Evolutionary conservation across 169 alveolate genomes (phyloP).

Genomic region (Plasmodium adleri): DNA sequence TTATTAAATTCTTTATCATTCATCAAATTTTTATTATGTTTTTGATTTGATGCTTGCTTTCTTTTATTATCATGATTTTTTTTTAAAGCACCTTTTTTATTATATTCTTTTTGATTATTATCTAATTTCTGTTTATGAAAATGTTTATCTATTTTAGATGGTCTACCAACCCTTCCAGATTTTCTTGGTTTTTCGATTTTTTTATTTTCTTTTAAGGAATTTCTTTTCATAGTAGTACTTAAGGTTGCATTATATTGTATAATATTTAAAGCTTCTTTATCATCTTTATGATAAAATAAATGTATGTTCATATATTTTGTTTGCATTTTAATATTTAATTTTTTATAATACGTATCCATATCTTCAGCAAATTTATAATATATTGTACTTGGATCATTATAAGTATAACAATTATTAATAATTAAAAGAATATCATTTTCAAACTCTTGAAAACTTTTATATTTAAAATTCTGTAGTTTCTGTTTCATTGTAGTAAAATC

Average conservation of each 20-base stretch:
- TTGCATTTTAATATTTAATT: conserved; percentile 41
- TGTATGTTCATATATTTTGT: conserved; percentile 48
- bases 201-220: conserved; percentile 43
- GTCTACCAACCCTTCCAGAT: conserved; percentile 69
- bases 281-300: conserved; percentile 53
- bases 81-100: neutral
- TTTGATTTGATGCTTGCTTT: conserved; percentile 8
- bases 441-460: conserved; percentile 87
- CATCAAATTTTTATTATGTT: conserved; percentile 31
- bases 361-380: conserved; percentile 67
- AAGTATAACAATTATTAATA: conserved; percentile 90
- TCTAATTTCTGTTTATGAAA: no score
- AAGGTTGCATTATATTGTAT: neutral
- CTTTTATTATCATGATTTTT: conserved; percentile 4
- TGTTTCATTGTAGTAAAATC: conserved; percentile 92
- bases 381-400: conserved; percentile 90
- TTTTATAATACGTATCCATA: conserved; percentile 46
- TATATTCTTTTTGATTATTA: no score
- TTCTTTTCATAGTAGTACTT: conserved; percentile 4
- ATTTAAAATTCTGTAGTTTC: conserved; percentile 85
- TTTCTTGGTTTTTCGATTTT: conserved; percentile 32
- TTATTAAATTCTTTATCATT: neutral
- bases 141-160: conserved; percentile 14
- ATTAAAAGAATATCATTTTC: conserved; percentile 91
- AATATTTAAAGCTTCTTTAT: conserved; percentile 39